Evolutionary conservation across 768 basidiomycete species (phyloP).

Genomic region (Kwoniella heveanensis): DNA sequence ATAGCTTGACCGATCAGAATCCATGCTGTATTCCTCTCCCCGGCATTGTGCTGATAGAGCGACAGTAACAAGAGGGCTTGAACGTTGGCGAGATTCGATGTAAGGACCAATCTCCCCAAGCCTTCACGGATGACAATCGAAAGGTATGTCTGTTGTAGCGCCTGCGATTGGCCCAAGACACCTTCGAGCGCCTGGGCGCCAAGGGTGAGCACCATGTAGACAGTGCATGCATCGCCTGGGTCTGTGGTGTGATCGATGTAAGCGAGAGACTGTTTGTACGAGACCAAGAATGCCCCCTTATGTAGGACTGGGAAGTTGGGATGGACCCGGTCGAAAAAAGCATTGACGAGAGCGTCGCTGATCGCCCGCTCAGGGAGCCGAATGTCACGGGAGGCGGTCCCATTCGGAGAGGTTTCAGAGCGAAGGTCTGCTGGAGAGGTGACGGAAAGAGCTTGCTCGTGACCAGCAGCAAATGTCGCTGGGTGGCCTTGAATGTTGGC

Average conservation of each 20-base stretch:
- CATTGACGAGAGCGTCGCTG: background rate
- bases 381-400: background rate
- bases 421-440: background rate
- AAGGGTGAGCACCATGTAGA: slow-evolving; percentile 9
- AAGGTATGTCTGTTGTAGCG: background rate
- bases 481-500: slow-evolving; percentile 6
- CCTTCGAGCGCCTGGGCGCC: slow-evolving; percentile 5
- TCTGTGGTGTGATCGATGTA: background rate
- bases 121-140: slow-evolving; percentile 3
- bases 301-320: slow-evolving; percentile 2
- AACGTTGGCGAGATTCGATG: slow-evolving; percentile 2
- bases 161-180: background rate
- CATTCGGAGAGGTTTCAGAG: background rate
- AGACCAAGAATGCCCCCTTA: background rate
- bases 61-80: background rate
- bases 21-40: slow-evolving; percentile 5
- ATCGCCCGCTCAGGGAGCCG: background rate
- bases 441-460: background rate
- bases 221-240: background rate
- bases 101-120: slow-evolving; percentile 1
- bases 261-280: background rate
- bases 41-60: slow-evolving; percentile 8
- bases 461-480: background rate
- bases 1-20: slow-evolving; percentile 6
- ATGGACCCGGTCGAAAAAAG: slow-evolving; percentile 6